Base-by-base conservation (phyloP, 768 basidiomycete species). In the Russula emetica region DNA sequence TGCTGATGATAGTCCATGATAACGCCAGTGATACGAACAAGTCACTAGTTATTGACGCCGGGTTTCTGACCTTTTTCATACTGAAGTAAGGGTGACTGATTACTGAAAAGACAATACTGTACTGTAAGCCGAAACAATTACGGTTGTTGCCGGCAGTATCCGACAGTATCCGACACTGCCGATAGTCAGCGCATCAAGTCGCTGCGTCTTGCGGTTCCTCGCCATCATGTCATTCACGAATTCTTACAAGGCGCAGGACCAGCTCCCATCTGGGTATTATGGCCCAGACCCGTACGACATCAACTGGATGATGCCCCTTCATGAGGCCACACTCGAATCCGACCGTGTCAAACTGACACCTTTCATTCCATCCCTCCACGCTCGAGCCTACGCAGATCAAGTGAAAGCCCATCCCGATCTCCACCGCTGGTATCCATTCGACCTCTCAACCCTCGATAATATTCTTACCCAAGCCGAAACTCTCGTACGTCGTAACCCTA, bases 291-390 rank as follows among this genome's bases (percentile, higher is more conserved):
- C 75, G n/a, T 76, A 75, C 61, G 78, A 79, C 66, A 67, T 78
- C 67, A 79, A 80, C 69, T 78, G 76, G 68, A 53, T 66, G 32
- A 72, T 74, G 60, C 75, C 76, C 8, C 55, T 80, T 7, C 71
- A 72, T 56, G 58, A 63, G 7, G 51, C 67, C 7, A 62, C 64
- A 10, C 73, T 80, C 22, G 73, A 78, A 50, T 76, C 72, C 20
- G 70, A 71, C 2, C 76, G 76, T 16, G 71, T 80, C 53, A 74
- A 73, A 60, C 72, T 81, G 47, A 70, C 69, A 0, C 78, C 77
- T 0, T 80, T 79, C 71, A 69, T 78, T 30, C 79, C 78, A 3
- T 60, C 69, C 16, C 32, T 75, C 4, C 77, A 81, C 55, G 75
- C 67, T 11, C 60, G 69, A 11, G 50, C 61, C 5, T 76, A 76